phyloP scores from a whole-genome alignment of 148 eudicot species.

The Beta vulgaris region DNA sequence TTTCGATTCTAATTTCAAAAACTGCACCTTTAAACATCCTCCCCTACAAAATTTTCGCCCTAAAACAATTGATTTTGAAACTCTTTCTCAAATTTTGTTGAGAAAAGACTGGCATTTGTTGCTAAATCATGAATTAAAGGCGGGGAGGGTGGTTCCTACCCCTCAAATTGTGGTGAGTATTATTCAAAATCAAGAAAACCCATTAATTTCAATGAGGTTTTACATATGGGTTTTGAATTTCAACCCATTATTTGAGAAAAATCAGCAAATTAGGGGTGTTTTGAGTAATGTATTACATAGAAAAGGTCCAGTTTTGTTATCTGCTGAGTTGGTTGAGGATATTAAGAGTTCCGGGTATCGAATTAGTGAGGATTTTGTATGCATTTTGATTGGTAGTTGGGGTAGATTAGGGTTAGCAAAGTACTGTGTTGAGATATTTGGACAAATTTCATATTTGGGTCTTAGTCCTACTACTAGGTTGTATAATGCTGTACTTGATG shows the following conservation, averaged over 20 bases:
- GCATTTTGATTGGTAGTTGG: conserved; percentile 85
- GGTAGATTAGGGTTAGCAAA: conserved; percentile 92
- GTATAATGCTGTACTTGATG: conserved; percentile 96
- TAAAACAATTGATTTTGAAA: conserved; percentile 47
- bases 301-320: conserved; percentile 75
- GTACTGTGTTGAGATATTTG: conserved; percentile 78
- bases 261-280: conserved; percentile 50
- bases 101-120: conserved; percentile 83
- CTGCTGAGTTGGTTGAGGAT: conserved; percentile 55
- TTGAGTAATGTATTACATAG: conserved; percentile 52
- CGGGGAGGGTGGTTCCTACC: conserved; percentile 50
- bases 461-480: conserved; percentile 71
- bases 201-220: conserved; percentile 51
- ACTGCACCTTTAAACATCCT: conserved; percentile 4
- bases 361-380: conserved; percentile 65
- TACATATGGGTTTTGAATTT: conserved; percentile 73
- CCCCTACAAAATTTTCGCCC: conserved; percentile 1
- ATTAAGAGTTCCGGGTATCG: conserved; percentile 51
- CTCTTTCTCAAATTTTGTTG: conserved; percentile 50
- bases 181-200: conserved; percentile 78
- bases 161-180: conserved; percentile 51
- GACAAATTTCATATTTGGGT: conserved; percentile 80
- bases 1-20: conserved; percentile 20
- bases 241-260: conserved; percentile 41
- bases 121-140: conserved; percentile 68